A percentile compares a stretch with the other conserved stretches of the same genome.
These are phyloP conservation scores for Lactifluus piperatus DNA, from an alignment of 768 basidiomycete genomes.

Conservation along the genomic window DNA sequence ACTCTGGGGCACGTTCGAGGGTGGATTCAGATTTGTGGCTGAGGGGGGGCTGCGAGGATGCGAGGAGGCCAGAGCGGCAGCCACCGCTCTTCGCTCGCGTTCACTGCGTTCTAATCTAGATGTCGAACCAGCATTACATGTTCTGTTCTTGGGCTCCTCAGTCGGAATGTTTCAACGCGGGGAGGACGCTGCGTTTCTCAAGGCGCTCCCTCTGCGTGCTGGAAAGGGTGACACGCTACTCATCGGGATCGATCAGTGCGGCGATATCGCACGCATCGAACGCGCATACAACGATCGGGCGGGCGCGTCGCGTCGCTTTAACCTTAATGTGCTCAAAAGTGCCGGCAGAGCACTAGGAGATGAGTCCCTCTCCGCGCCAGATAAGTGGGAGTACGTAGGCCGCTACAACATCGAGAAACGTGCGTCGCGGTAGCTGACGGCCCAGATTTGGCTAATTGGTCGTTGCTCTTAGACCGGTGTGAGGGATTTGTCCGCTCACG, in stretches of 20 bases:
- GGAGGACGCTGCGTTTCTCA: too few species aligned
- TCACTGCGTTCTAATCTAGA: slow-evolving; percentile 29
- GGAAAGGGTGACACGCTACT: too few species aligned
- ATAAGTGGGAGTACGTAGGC: slow-evolving; percentile 69
- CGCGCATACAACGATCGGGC: slow-evolving; percentile 77
- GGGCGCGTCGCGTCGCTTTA: slow-evolving; percentile 65
- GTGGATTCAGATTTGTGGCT: slow-evolving; percentile 72
- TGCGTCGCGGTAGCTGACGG: slow-evolving; percentile 24
- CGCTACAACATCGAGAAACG: slow-evolving; percentile 48
- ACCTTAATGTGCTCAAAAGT: slow-evolving; percentile 74
- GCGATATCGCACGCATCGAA: slow-evolving; percentile 62
- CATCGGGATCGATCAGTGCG: slow-evolving; percentile 77
- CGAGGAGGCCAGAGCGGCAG: slow-evolving; percentile 6
- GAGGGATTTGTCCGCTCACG: slow-evolving; percentile 77
- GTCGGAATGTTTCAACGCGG: too few species aligned
- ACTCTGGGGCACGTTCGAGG: slow-evolving; percentile 87
- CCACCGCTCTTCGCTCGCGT: neutral
- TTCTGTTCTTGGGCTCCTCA: too few species aligned
- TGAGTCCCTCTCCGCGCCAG: slow-evolving; percentile 49
- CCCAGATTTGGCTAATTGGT: neutral
- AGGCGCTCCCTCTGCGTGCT: too few species aligned
- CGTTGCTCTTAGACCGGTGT: slow-evolving; percentile 49
- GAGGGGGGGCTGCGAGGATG: slow-evolving; percentile 46
- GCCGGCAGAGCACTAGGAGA: slow-evolving; percentile 64
- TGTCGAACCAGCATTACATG: too few species aligned